Conservation (phyloP, 1,284 basidiomycete genomes). For the Lentinula novae-zelandiae region DNA sequence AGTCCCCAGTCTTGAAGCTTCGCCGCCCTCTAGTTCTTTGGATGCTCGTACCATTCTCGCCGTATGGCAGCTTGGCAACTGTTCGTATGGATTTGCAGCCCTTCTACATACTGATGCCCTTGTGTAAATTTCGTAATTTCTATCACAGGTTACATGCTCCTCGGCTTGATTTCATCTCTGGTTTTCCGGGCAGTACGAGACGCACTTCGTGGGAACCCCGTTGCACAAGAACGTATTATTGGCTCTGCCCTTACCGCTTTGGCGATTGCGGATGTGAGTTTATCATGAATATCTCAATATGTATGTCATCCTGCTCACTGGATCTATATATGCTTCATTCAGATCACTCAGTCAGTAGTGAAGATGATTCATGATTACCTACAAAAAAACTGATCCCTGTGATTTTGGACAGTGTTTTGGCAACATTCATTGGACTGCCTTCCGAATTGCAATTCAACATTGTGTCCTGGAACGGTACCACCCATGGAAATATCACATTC, state of each 20-base stretch:
- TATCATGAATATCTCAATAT: neutral
- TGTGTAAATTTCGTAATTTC: neutral
- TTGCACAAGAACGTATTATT: conserved; percentile 66
- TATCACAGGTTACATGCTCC: conserved; percentile 60
- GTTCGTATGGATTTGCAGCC: conserved; percentile 32
- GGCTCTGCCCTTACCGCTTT: conserved; percentile 63
- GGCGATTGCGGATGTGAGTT: conserved; percentile 69
- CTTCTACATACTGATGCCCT: neutral
- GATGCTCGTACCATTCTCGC: conserved; percentile 61
- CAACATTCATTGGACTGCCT: conserved; percentile 57
- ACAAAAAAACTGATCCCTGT: conserved; percentile 4
- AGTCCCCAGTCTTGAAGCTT: conserved; percentile 43
- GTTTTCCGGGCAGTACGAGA: conserved; percentile 70
- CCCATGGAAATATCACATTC: conserved; percentile 72
- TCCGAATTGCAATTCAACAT: conserved; percentile 47
- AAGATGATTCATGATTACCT: neutral
- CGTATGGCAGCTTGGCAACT: conserved; percentile 70
- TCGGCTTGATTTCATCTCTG: conserved; percentile 63
- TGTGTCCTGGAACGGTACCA: conserved; percentile 62
- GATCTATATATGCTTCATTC: neutral
- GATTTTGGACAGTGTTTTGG: conserved; percentile 44
- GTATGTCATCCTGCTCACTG: neutral
- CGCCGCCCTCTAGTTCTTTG: conserved; percentile 27
- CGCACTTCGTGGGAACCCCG: conserved; percentile 53
- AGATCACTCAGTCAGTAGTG: conserved; percentile 50